Evolutionary conservation across 164 flowering plant genomes (phyloP), one percentile per base, ranked within the genome.

Genomic region (Dillenia turbinata): DNA sequence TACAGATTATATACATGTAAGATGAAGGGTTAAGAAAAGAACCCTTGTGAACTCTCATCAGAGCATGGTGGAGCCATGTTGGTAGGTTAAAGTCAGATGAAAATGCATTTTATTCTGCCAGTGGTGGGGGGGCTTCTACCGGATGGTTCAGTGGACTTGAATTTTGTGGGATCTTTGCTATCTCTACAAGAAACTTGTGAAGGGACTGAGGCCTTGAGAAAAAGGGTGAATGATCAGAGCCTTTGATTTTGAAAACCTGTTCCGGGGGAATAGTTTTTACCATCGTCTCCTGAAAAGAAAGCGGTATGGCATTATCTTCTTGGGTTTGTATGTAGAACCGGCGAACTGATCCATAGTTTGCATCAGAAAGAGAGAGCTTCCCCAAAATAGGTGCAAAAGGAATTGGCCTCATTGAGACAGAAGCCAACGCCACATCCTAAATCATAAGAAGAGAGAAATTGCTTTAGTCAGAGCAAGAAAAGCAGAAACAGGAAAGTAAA

Each of bases 131-230:
- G 40, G 40, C 40, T 33, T 33, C 7, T 6, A 33, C 40, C 5
- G 40, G 40, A 33, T 33, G 40, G 40, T 33, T 33, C 40, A 33
- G 6, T 33, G 40, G 7, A 33, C 40, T 33, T 33, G 40, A 33
- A 33, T 33, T 33, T 33, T 5, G 40, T 33, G 75, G 72, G 47
- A 83, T 67, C 70, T 72, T 86, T 15, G 98, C 72, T 49, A 94
- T 94, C 70, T 90, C 98, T 26, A 90, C 80, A 63, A 94, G 59
- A 47, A 74, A 61, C 75, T 81, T 94, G 81, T 94, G 96, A 5
- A 94, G 67, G 40, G 92, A 89, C 73, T 89, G 99, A 61, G 99
- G 96, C 79, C 87, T 94, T 26, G 99, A 94, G 78, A 94, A 89
- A 73, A 94, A 94, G 8, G 99, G 99, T 2, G 96, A 86, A 75